phyloP scores from a whole-genome alignment of 2,329 filamentous ascomycete genomes.

The Colletotrichum graminicola region DNA sequence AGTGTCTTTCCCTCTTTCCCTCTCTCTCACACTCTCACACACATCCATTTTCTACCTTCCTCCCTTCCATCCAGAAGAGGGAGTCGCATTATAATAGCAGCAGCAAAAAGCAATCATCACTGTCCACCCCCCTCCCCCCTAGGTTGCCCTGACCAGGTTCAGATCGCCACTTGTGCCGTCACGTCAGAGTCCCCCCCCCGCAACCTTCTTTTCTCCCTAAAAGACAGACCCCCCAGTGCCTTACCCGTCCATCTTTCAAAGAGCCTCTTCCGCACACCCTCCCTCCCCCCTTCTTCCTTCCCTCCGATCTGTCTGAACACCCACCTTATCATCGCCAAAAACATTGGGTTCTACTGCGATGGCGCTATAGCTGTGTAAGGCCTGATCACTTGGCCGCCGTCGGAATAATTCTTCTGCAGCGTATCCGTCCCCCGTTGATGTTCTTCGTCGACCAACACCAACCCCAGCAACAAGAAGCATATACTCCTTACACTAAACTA shows the following conservation, averaged over 20 bases:
- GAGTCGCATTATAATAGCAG: conserved; percentile 11
- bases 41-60: neutral
- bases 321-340: conserved; percentile 20
- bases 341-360: conserved; percentile 26
- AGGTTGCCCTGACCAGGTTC: conserved; percentile 28
- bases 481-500: conserved; percentile 32
- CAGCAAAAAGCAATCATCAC: conserved; percentile 7
- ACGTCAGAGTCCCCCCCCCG: conserved; percentile 40
- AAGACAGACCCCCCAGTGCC: conserved; percentile 35
- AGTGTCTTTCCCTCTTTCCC: neutral
- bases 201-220: conserved; percentile 41
- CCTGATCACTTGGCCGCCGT: conserved; percentile 40
- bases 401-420: conserved; percentile 36
- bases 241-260: conserved; percentile 33
- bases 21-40: too few species aligned
- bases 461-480: neutral
- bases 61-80: neutral
- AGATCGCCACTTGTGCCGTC: conserved; percentile 41
- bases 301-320: conserved; percentile 37
- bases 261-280: conserved; percentile 40
- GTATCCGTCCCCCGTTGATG: conserved; percentile 19
- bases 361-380: conserved; percentile 38
- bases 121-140: neutral
- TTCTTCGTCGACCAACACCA: neutral
- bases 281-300: conserved; percentile 34